Percentiles rank a stretch among this genome's conserved stretches.
phyloP scores from a whole-genome alignment of 1,139 yeast genomes.

The Pichia sp. region DNA sequence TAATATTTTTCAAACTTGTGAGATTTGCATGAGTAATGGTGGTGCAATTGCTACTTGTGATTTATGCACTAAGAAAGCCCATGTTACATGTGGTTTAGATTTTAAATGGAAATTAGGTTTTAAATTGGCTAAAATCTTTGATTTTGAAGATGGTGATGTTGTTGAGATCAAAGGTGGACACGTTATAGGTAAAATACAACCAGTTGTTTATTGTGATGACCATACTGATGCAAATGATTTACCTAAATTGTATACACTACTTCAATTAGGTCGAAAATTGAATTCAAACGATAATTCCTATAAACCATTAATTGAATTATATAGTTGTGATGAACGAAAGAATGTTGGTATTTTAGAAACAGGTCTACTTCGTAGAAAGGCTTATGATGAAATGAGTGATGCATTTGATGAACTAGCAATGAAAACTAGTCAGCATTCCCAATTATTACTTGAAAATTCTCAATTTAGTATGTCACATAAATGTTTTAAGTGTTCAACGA shows the following conservation, averaged over 20 bases:
- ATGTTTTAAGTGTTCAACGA: constrained; percentile 3
- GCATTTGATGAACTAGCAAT: constrained; percentile 9
- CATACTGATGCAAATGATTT: constrained; percentile 30
- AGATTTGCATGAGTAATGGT: constrained; percentile 35
- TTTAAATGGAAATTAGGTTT: constrained; percentile 43
- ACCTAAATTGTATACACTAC: constrained; percentile 24
- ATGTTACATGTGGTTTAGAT: constrained; percentile 65
- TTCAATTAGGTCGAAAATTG: constrained; percentile 33
- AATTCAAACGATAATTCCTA: constrained; percentile 26
- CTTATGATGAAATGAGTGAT: constrained; percentile 7
- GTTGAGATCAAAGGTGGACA: constrained; percentile 27
- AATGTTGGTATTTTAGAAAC: constrained; percentile 1
- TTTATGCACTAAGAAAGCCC: constrained; percentile 39
- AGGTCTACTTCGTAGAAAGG: constrained; percentile 22
- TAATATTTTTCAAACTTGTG: constrained; percentile 30
- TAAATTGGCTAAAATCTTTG: constrained; percentile 27
- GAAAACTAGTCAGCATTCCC: constrained; percentile 1
- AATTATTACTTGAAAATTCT: background rate
- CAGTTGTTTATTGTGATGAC: constrained; percentile 39
- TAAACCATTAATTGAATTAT: constrained; percentile 37
- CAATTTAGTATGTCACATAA: background rate
- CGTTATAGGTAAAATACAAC: constrained; percentile 36
- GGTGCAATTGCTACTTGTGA: constrained; percentile 42
- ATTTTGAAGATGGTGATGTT: constrained; percentile 21
- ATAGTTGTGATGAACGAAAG: constrained; percentile 37